Evolutionary conservation across 106 monocot genomes (phyloP).

Genomic region (Apostasia shenzhenica): DNA sequence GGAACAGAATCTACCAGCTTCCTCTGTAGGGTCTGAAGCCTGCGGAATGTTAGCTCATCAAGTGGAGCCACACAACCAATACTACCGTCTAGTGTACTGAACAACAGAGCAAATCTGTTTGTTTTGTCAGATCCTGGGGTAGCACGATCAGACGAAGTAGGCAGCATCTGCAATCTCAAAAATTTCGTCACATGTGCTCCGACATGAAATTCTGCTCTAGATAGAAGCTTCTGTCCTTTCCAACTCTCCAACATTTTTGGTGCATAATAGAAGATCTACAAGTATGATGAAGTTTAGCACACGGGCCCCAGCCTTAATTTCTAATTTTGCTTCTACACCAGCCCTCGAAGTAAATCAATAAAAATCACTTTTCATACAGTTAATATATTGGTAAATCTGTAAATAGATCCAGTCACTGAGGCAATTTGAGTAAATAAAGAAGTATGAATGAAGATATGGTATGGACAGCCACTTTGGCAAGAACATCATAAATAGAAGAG

Average conservation of each 20-base stretch:
- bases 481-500: no score
- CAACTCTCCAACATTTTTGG: constrained; percentile 96
- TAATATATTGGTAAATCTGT: no score
- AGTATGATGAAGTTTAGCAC: background rate
- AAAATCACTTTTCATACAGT: no score
- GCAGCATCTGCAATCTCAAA: constrained; percentile 82
- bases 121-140: constrained; percentile 66
- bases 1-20: constrained; percentile 82
- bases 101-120: constrained; percentile 84
- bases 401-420: no score
- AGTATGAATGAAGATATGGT: no score
- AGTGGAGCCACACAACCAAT: constrained; percentile 88
- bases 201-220: constrained; percentile 90
- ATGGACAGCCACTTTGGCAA: no score
- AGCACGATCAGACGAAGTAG: constrained; percentile 44
- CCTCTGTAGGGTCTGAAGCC: constrained; percentile 79
- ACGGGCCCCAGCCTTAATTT: no score
- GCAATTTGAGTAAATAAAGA: no score
- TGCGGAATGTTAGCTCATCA: constrained; percentile 85
- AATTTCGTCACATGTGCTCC: constrained; percentile 86
- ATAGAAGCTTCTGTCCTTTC: constrained; percentile 96
- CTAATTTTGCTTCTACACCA: no score
- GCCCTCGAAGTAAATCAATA: no score
- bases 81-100: constrained; percentile 90
- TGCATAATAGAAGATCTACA: constrained; percentile 95